These are phyloP conservation scores for Cytospora leucostoma DNA, from an alignment of 2,329 filamentous ascomycete genomes.

Conservation along the genomic window DNA sequence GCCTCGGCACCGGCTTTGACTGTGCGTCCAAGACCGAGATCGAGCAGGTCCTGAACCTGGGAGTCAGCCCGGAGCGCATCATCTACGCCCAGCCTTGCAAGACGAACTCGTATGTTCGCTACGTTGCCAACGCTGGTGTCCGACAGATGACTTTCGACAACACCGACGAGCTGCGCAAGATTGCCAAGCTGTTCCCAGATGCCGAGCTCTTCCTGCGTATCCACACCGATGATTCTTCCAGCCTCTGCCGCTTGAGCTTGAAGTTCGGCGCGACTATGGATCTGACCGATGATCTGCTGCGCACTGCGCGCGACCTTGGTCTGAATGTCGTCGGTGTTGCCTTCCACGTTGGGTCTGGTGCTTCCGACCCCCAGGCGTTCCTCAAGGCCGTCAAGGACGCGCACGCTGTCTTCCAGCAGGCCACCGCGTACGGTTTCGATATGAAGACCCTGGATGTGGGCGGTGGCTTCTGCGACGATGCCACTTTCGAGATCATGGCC, in stretches of 20 bases:
- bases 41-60: slow-evolving; percentile 82
- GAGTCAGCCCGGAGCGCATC: slow-evolving; percentile 84
- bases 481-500: slow-evolving; percentile 87
- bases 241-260: slow-evolving; percentile 90
- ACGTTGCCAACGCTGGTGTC: slow-evolving; percentile 80
- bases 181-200: slow-evolving; percentile 84
- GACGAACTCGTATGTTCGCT: slow-evolving; percentile 96
- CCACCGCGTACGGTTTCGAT: slow-evolving; percentile 71
- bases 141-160: slow-evolving; percentile 99
- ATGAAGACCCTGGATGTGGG: slow-evolving; percentile 91
- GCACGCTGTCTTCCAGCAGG: slow-evolving; percentile 85
- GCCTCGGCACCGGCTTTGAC: slow-evolving; percentile 92
- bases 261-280: slow-evolving; percentile 96
- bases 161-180: slow-evolving; percentile 95
- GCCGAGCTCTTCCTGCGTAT: slow-evolving; percentile 95
- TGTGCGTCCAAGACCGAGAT: slow-evolving; percentile 98
- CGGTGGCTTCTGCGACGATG: slow-evolving; percentile 84
- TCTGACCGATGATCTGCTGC: slow-evolving; percentile 73
- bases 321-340: slow-evolving; percentile 94
- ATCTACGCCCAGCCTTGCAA: slow-evolving; percentile 99
- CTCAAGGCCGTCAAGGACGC: slow-evolving; percentile 89
- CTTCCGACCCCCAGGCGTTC: slow-evolving; percentile 90
- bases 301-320: slow-evolving; percentile 76
- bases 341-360: slow-evolving; percentile 96
- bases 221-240: slow-evolving; percentile 92